Evolutionary conservation across 2,329 filamentous ascomycete species (phyloP).

Genomic region (Cytospora paraplurivora): DNA sequence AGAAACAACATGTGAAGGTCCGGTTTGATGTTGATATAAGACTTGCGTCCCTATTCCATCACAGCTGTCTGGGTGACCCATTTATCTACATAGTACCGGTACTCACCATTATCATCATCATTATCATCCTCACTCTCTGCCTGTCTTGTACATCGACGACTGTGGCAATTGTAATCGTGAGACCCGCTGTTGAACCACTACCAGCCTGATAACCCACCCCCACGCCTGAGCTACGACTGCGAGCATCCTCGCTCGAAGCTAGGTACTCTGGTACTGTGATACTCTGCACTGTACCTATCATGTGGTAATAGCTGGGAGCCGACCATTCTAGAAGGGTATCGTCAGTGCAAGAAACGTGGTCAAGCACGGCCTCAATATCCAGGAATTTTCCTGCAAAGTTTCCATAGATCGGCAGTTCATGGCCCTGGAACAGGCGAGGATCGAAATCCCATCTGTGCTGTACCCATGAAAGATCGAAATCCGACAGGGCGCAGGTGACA

Average conservation of each 20-base stretch:
- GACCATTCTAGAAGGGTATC: not conserved
- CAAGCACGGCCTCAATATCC: not conserved
- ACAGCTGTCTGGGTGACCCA: no score
- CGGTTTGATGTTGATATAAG: no score
- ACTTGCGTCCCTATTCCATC: no score
- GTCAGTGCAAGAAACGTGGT: not conserved
- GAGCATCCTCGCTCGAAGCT: not conserved
- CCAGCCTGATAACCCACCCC: not conserved
- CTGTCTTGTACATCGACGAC: not conserved
- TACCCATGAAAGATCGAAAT: not conserved
- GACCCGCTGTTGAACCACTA: not conserved
- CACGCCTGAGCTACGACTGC: not conserved
- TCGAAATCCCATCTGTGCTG: not conserved
- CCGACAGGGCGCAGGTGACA: conserved; percentile 10
- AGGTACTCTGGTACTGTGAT: not conserved
- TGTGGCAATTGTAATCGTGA: not conserved
- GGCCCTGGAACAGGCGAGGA: not conserved
- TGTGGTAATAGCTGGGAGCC: not conserved
- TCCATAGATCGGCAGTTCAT: conserved; percentile 13
- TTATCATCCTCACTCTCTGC: not conserved
- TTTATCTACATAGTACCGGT: no score
- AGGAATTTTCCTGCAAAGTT: not conserved
- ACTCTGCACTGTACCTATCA: not conserved
- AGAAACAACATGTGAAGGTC: no score
- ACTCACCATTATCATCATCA: no score